Evolutionary conservation across 805 yeast species (phyloP), one percentile per base, ranked within the genome.

Genomic region (Torulaspora maleeae): DNA sequence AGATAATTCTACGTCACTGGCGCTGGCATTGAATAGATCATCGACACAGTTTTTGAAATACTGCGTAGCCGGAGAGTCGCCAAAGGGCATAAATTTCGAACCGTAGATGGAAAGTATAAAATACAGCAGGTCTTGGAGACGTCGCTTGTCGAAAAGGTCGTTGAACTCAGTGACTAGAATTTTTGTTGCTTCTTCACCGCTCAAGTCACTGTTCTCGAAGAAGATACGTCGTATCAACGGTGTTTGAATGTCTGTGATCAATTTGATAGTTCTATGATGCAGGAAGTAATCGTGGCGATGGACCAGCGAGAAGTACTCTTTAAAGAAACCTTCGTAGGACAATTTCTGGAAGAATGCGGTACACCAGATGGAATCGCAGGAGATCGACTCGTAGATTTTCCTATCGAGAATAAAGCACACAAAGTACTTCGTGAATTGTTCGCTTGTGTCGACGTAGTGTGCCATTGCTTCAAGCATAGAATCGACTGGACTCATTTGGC

Each of bases 341-440:
- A 46, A 33, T 5, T 27, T 25, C 8, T 38, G 35, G 24, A 41
- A 40, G 2, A 53, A 27, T 2, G 36, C 29, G 13, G 44, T 32
- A 36, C 63, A 58, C 59, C 55, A 49, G 0, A 27, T 13, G 1
- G 47, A n/a, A 19, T 55, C 50, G 27, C 52, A 51, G 13, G 48
- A 52, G 8, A 48, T 25, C 4, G 61, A 54, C 13, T 57, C 56
- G 45, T 47, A 64, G 10, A 63, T 29, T 13, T 58, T 60, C 24
- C 61, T 51, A 39, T 64, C 68, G 16, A 64, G 45, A 10, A 62
- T 48, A 12, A 59, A 50, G 19, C 54, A 56, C 20, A 60, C 37
- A 36, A 60, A 52, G 19, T 39, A 35, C 29, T 38, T 45, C 7
- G 47, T 28, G 32, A 47, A 54, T 2, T 36, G 36, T 4, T 13